Conservation (phyloP, 2,329 filamentous ascomycete genomes). For the Ophiocordyceps camponoti-floridani region DNA sequence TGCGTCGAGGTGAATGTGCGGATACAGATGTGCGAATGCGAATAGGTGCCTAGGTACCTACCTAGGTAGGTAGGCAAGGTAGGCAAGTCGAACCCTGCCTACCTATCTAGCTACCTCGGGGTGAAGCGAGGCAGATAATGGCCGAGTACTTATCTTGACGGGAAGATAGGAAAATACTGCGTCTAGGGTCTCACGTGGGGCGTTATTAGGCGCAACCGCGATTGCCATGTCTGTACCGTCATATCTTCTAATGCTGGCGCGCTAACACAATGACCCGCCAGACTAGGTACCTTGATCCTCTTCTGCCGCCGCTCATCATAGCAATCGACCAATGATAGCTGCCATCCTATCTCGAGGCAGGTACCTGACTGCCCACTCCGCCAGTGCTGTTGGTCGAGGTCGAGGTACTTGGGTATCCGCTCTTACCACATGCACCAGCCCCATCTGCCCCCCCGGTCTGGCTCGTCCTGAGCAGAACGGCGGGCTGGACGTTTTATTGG, state of each 20-base stretch:
- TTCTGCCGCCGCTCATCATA: neutral
- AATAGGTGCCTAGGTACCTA: no score
- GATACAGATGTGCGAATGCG: no score
- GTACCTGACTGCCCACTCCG: neutral
- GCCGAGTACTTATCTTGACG: neutral
- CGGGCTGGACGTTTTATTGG: slow-evolving; percentile 21
- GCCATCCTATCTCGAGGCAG: no score
- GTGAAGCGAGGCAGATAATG: no score
- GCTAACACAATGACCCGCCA: neutral
- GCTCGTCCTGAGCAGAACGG: slow-evolving; percentile 3
- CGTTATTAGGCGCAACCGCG: neutral
- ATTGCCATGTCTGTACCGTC: neutral
- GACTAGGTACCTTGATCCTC: neutral
- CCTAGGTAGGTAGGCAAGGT: no score
- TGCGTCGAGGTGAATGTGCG: no score
- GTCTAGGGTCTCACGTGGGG: neutral
- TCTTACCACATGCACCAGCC: slow-evolving; percentile 7
- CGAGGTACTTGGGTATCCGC: neutral
- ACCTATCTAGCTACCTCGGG: no score
- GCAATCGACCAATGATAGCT: neutral
- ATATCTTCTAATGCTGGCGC: neutral
- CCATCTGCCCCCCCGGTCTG: slow-evolving; percentile 6
- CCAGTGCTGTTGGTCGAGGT: neutral
- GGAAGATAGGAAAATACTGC: neutral
- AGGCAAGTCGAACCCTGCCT: no score